A percentile compares a stretch with the other conserved stretches of the same genome.
phyloP scores from a whole-genome alignment of 75 land plant genomes.

The Isoetes taiwanensis region DNA sequence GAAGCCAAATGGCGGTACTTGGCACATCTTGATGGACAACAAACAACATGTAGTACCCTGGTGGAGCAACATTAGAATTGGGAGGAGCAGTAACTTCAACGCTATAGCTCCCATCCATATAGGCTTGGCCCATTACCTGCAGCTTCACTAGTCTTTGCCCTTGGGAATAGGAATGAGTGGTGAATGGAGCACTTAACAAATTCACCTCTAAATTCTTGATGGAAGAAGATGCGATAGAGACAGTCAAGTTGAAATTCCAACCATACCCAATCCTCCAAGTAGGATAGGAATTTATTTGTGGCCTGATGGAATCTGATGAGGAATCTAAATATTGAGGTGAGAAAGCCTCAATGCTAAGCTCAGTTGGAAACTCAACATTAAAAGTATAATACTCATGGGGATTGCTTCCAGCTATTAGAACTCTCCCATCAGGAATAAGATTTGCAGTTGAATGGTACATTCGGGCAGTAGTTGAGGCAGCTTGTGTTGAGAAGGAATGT shows the following conservation, averaged over 20 bases:
- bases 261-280: constrained; percentile 14
- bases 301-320: constrained; percentile 7
- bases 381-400: constrained; percentile 2
- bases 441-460: constrained; percentile 53
- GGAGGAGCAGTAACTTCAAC: constrained; percentile 20
- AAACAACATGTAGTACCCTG: constrained; percentile 20
- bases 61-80: constrained; percentile 14
- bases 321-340: constrained; percentile 22
- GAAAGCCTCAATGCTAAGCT: constrained; percentile 28
- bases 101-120: background rate
- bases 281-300: constrained; percentile 4
- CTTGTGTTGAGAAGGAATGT: background rate
- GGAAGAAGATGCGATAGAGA: constrained; percentile 9
- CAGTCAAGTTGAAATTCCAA: constrained; percentile 8
- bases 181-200: constrained; percentile 14
- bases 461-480: constrained; percentile 21
- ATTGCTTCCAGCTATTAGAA: constrained; percentile 48
- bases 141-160: constrained; percentile 19
- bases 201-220: constrained; percentile 1
- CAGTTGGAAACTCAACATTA: constrained; percentile 19
- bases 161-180: constrained; percentile 19
- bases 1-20: constrained; percentile 8
- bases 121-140: background rate
- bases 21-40: constrained; percentile 9
- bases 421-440: constrained; percentile 38